Conservation (phyloP, 1,284 basidiomycete species). For the Pseudozyma thailandica region DNA sequence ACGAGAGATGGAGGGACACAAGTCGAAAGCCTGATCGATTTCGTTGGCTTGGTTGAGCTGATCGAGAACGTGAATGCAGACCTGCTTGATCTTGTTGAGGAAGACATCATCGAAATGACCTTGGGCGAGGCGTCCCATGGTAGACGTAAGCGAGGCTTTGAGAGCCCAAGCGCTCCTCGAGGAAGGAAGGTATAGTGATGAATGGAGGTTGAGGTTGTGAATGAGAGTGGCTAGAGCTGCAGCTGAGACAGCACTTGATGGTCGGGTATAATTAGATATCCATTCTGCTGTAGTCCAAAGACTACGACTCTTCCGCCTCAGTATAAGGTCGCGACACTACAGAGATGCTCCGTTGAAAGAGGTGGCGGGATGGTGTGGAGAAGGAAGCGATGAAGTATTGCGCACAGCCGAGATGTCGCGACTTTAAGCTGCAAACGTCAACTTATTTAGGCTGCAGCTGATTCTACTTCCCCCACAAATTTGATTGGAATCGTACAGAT, state of each 20-base stretch:
- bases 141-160: neutral
- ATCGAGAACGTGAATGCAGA: constrained; percentile 40
- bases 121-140: constrained; percentile 37
- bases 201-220: neutral
- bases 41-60: constrained; percentile 49
- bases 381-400: neutral
- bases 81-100: constrained; percentile 46
- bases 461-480: too few relatives aligned
- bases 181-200: neutral
- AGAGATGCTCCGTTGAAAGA: too few relatives aligned
- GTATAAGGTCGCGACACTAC: too few relatives aligned
- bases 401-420: neutral
- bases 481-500: too few relatives aligned
- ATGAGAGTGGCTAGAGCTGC: neutral
- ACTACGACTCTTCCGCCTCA: too few relatives aligned
- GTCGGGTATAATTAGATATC: neutral
- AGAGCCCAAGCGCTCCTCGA: neutral
- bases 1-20: constrained; percentile 43
- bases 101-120: constrained; percentile 47
- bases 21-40: constrained; percentile 42
- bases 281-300: neutral
- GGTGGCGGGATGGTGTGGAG: too few relatives aligned
- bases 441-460: neutral
- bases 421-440: too few relatives aligned
- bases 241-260: neutral